Percentiles rank a stretch among this genome's conserved stretches.
Evolutionary conservation across 208 protist species (phyloP).

Genomic region (Naegleria lovaniensis): DNA sequence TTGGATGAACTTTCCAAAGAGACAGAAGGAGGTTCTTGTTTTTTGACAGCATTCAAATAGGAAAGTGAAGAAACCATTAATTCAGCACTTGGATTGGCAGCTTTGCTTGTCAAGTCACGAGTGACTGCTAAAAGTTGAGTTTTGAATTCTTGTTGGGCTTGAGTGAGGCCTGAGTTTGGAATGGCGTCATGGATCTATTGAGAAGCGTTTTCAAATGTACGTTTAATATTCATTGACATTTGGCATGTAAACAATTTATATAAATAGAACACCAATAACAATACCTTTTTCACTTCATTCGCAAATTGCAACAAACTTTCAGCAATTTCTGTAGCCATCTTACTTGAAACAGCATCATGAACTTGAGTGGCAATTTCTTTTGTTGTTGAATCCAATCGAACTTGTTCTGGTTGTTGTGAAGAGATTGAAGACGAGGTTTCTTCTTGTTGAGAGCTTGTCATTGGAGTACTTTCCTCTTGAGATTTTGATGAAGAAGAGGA

Average conservation of each 20-base stretch:
- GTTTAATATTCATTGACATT: too few species aligned
- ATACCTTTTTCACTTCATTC: background rate
- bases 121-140: background rate
- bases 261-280: too few species aligned
- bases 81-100: background rate
- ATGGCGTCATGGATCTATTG: background rate
- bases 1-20: too few species aligned
- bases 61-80: background rate
- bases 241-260: too few species aligned
- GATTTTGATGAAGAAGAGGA: background rate
- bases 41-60: background rate
- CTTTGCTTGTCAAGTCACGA: background rate
- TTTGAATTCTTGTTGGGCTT: background rate
- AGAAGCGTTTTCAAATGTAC: too few species aligned
- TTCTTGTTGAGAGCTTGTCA: background rate
- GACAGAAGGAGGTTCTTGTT: background rate
- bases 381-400: background rate
- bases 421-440: background rate
- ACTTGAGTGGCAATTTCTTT: background rate
- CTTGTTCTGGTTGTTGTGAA: too few species aligned
- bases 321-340: background rate
- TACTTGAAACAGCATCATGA: background rate
- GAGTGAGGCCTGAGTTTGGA: background rate
- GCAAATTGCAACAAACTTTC: background rate
- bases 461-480: background rate